These are phyloP conservation scores for Suillus bovinus DNA, from an alignment of 768 basidiomycete species.

Conservation along the genomic window DNA sequence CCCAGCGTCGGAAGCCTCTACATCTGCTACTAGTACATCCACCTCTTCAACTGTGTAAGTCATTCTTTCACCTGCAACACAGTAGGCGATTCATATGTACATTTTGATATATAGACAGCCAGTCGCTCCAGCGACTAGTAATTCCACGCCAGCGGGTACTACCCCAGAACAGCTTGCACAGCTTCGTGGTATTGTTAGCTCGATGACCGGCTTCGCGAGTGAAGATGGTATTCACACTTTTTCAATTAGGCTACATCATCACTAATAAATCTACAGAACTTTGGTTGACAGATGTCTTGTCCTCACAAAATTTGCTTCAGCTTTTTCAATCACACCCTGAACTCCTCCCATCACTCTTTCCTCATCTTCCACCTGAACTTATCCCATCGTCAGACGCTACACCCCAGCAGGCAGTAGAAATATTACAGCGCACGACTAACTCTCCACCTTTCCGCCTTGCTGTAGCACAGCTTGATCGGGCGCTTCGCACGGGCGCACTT, in stretches of 20 bases:
- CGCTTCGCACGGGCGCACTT: constrained; percentile 77
- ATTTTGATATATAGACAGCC: neutral
- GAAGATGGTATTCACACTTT: constrained; percentile 11
- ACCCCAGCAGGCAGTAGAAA: constrained; percentile 41
- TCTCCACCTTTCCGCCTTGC: constrained; percentile 84
- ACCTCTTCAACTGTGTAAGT: constrained; percentile 32
- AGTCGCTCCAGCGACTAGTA: neutral
- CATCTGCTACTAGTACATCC: constrained; percentile 24
- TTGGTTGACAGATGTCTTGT: constrained; percentile 74
- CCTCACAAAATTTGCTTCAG: constrained; percentile 68
- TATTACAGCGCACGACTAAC: constrained; percentile 71
- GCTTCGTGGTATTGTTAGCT: constrained; percentile 53
- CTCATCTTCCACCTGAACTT: constrained; percentile 80
- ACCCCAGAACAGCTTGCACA: constrained; percentile 71
- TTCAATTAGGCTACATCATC: constrained; percentile 1
- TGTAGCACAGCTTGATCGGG: constrained; percentile 80
- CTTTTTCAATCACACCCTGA: constrained; percentile 71
- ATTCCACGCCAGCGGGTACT: constrained; percentile 14
- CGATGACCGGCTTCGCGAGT: constrained; percentile 39
- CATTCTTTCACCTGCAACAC: neutral
- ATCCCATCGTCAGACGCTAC: constrained; percentile 61
- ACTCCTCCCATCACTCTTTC: constrained; percentile 69
- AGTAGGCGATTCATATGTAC: neutral
- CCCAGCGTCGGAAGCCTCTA: constrained; percentile 49
- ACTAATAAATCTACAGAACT: constrained; percentile 35